These are phyloP conservation scores for Cyclostephanos invisitatus DNA, from an alignment of 108 stramenopile genomes.

Conservation along the genomic window DNA sequence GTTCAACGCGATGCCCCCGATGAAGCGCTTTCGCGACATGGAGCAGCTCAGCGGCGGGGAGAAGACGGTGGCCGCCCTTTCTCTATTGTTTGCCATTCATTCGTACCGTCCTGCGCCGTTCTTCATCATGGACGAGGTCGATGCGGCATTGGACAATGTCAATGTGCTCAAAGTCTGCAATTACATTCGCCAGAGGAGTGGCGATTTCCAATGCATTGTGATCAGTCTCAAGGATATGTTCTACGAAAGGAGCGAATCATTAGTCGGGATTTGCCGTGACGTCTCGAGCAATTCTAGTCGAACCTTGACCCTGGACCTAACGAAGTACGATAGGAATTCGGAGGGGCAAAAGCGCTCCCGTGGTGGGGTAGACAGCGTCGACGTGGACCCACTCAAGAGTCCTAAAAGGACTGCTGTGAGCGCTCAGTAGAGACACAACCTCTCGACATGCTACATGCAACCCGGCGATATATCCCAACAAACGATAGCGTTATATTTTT, in stretches of 20 bases:
- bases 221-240: constrained; percentile 99
- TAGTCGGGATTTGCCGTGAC: constrained; percentile 93
- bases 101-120: constrained; percentile 94
- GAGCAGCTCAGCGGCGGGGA: constrained; percentile 99
- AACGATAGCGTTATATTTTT: neutral
- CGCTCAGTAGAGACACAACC: neutral
- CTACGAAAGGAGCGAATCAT: constrained; percentile 86
- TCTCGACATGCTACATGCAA: neutral
- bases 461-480: neutral
- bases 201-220: constrained; percentile 97
- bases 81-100: constrained; percentile 98
- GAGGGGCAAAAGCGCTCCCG: constrained; percentile 3
- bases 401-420: neutral
- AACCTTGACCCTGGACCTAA: constrained; percentile 82
- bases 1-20: constrained; percentile 99
- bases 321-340: constrained; percentile 48
- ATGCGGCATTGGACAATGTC: constrained; percentile 91
- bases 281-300: constrained; percentile 80
- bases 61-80: constrained; percentile 98
- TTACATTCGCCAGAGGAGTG: constrained; percentile 92
- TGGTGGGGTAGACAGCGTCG: neutral
- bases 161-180: constrained; percentile 99
- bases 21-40: constrained; percentile 99
- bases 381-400: neutral
- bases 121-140: constrained; percentile 99